phyloP scores from a whole-genome alignment of 208 protist genomes.

The Leishmania aethiopica region DNA sequence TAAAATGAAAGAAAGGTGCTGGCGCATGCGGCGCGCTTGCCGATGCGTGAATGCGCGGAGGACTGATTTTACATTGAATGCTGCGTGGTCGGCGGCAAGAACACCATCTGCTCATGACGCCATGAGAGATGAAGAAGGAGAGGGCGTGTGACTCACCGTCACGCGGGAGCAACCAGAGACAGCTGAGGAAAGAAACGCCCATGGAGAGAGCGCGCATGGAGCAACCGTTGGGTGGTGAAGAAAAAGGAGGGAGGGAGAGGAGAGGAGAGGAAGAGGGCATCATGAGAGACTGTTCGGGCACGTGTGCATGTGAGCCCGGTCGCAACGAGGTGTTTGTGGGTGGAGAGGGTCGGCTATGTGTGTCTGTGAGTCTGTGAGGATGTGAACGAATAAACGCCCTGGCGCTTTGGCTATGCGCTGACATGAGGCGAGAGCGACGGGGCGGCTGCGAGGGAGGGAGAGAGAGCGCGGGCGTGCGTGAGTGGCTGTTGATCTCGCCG shows the following conservation, averaged over 20 bases:
- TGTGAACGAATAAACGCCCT: background rate
- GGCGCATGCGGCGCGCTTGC: background rate
- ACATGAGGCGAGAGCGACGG: background rate
- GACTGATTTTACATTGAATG: background rate
- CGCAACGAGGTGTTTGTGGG: background rate
- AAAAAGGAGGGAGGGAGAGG: background rate
- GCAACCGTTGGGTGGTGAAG: background rate
- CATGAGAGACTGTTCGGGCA: background rate
- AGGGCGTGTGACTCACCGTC: background rate
- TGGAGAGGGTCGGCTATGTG: background rate
- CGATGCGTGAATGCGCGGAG: background rate
- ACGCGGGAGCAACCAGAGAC: background rate
- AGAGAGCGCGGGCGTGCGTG: background rate
- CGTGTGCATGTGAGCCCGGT: background rate
- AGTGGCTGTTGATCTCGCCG: background rate
- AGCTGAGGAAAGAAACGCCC: background rate
- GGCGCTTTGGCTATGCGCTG: background rate
- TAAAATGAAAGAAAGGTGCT: background rate
- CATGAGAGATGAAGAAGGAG: background rate
- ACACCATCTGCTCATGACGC: background rate
- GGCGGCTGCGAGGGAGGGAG: background rate
- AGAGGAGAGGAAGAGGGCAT: background rate
- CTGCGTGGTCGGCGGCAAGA: background rate
- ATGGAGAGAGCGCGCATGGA: background rate
- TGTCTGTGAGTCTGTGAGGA: background rate